Evolutionary conservation across 768 basidiomycete genomes (phyloP).

Genomic region (Lactarius deliciosus): DNA sequence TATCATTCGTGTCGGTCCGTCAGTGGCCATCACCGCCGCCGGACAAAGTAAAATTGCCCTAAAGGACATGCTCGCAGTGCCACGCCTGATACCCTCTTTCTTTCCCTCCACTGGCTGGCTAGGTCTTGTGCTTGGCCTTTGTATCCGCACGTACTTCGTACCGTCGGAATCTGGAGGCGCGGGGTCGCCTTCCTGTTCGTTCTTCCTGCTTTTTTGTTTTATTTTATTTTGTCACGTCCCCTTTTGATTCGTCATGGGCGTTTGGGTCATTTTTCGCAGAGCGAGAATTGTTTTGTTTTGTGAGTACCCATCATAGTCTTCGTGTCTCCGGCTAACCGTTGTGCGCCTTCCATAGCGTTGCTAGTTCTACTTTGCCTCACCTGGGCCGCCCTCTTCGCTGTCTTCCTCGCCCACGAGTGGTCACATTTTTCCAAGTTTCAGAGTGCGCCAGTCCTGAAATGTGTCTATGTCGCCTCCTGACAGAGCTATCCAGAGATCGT

Average conservation of each 20-base stretch:
- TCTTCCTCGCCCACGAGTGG: slow-evolving; percentile 13
- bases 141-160: slow-evolving; percentile 10
- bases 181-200: slow-evolving; percentile 7
- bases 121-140: slow-evolving; percentile 12
- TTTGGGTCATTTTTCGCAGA: slow-evolving; percentile 27
- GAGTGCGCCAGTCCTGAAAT: slow-evolving; percentile 12
- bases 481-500: slow-evolving; percentile 8
- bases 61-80: background rate
- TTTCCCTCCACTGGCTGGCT: slow-evolving; percentile 25
- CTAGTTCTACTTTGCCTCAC: slow-evolving; percentile 15
- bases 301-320: slow-evolving; percentile 7
- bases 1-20: background rate
- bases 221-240: background rate
- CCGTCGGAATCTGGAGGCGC: slow-evolving; percentile 12
- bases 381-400: slow-evolving; percentile 17
- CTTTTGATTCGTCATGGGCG: slow-evolving; percentile 14
- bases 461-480: background rate
- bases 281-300: slow-evolving; percentile 24
- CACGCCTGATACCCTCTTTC: slow-evolving; percentile 3
- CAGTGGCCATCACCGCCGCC: background rate
- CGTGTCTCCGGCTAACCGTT: background rate
- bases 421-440: slow-evolving; percentile 12
- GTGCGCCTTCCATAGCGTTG: slow-evolving; percentile 10
- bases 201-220: background rate
- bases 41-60: background rate